Evolutionary conservation across 2,329 filamentous ascomycete genomes (phyloP).

Genomic region (Claviceps monticola): DNA sequence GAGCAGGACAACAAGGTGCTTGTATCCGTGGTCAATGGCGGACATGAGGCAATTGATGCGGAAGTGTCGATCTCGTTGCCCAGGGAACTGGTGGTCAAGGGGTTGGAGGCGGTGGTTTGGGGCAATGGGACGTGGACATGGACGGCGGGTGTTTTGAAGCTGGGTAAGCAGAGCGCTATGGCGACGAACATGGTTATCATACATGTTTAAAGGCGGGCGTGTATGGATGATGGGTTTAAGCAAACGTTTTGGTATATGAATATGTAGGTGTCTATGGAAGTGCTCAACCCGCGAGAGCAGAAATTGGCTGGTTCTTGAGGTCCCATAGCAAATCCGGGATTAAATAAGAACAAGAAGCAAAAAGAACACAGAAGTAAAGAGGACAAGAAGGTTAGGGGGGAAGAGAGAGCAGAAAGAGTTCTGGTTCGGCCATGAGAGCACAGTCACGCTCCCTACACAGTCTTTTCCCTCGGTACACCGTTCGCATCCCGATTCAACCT

Average conservation of each 20-base stretch:
- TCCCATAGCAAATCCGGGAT: no score
- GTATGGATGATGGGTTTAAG: not conserved
- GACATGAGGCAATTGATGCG: conserved; percentile 8
- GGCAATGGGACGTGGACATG: conserved; percentile 9
- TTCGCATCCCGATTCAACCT: conserved; percentile 16
- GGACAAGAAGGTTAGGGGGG: not conserved
- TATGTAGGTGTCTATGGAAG: not conserved
- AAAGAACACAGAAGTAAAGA: not conserved
- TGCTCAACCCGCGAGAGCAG: not conserved
- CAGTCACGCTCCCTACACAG: not conserved
- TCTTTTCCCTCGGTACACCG: conserved; percentile 6
- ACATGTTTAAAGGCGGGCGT: not conserved
- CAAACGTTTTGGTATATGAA: not conserved
- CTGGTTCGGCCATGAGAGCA: not conserved
- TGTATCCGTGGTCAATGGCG: conserved; percentile 13
- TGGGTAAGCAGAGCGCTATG: conserved; percentile 9
- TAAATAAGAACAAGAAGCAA: not conserved
- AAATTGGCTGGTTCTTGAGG: not conserved
- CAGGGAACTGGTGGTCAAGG: conserved; percentile 2
- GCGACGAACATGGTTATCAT: conserved; percentile 13
- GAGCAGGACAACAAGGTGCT: conserved; percentile 6
- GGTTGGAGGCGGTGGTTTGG: conserved; percentile 8
- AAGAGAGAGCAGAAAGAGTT: not conserved
- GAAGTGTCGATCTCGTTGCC: conserved; percentile 9
- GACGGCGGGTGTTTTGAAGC: conserved; percentile 3